Evolutionary conservation across 2,329 filamentous ascomycete genomes (phyloP).

Genomic region (Fusarium neocosmosporiellum): DNA sequence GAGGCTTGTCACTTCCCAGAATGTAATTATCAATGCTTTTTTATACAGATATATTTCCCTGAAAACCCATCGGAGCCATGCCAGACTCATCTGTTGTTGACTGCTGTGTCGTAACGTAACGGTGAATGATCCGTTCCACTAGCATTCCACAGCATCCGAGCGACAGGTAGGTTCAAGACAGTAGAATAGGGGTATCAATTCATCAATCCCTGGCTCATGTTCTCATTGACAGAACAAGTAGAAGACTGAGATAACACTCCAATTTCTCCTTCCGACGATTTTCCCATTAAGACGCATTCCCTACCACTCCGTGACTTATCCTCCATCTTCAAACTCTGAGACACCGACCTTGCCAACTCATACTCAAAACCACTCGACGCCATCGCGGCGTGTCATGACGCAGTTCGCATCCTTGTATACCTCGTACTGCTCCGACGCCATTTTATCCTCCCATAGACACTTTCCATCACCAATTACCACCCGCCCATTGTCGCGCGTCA

Average conservation of each 20-base stretch:
- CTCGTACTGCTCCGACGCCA: not conserved
- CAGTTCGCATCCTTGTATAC: not conserved
- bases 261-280: not conserved
- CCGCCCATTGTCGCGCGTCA: not conserved
- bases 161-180: not conserved
- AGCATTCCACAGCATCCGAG: no score
- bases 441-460: not conserved
- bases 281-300: not conserved
- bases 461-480: not conserved
- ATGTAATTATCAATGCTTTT: not conserved
- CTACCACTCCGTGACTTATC: not conserved
- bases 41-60: not conserved
- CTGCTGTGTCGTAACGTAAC: not conserved
- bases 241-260: not conserved
- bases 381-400: not conserved
- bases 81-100: not conserved
- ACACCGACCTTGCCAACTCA: no score
- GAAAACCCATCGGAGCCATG: not conserved
- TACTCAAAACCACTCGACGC: not conserved
- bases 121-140: not conserved
- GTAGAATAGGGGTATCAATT: not conserved
- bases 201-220: not conserved
- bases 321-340: not conserved
- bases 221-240: not conserved
- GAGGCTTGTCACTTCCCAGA: not conserved